Percentiles rank a stretch among this genome's conserved stretches.
These are phyloP conservation scores for Penicillium canariense DNA, from an alignment of 495 filamentous ascomycete genomes.

Conservation along the genomic window DNA sequence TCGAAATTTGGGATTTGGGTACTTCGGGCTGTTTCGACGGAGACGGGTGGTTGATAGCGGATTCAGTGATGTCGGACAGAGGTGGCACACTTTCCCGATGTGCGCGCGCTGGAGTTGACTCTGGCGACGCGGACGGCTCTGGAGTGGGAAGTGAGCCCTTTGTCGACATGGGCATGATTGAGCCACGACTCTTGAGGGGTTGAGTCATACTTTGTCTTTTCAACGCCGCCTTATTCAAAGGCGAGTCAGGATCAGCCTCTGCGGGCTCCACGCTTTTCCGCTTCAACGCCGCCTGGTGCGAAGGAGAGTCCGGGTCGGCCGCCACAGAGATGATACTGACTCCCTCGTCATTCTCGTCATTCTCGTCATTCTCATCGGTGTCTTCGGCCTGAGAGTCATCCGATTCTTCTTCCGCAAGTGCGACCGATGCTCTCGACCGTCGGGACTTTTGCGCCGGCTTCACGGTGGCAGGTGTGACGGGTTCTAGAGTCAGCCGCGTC, in stretches of 20 bases:
- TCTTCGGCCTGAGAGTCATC: conserved; percentile 36
- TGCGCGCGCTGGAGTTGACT: conserved; percentile 47
- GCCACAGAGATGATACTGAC: conserved; percentile 41
- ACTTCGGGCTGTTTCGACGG: conserved; percentile 37
- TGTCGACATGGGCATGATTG: conserved; percentile 42
- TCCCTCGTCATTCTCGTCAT: conserved; percentile 29
- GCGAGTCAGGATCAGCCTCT: conserved; percentile 55
- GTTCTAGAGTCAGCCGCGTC: conserved; percentile 59
- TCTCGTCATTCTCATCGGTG: conserved; percentile 16
- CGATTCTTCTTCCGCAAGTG: conserved; percentile 23
- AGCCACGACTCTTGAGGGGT: conserved; percentile 51
- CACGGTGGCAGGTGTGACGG: conserved; percentile 42
- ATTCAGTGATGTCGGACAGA: conserved; percentile 73
- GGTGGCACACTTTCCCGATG: conserved; percentile 55
- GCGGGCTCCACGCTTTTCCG: conserved; percentile 50
- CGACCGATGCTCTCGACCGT: conserved; percentile 24
- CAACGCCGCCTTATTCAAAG: conserved; percentile 56
- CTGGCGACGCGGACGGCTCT: conserved; percentile 54
- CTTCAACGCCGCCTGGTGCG: conserved; percentile 59
- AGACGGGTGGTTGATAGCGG: conserved; percentile 63
- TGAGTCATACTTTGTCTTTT: conserved; percentile 71
- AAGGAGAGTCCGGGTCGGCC: conserved; percentile 58
- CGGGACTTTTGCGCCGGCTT: conserved; percentile 35
- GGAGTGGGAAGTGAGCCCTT: conserved; percentile 58
- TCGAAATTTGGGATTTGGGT: conserved; percentile 52